Evolutionary conservation across 139 green algal species (phyloP).

Genomic region (Marvania coccoides): DNA sequence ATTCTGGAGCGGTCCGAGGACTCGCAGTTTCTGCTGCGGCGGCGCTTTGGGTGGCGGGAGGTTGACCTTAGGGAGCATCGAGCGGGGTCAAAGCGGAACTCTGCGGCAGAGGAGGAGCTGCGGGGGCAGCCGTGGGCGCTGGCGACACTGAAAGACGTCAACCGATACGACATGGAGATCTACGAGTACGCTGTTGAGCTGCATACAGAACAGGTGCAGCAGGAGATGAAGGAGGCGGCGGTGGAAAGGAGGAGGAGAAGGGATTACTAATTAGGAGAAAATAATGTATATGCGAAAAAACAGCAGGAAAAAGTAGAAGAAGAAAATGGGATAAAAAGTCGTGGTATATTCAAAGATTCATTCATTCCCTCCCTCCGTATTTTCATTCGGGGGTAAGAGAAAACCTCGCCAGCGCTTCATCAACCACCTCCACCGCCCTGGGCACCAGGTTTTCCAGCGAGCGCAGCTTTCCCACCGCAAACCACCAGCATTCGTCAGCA

Average conservation of each 20-base stretch:
- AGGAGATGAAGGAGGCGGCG: too few relatives aligned
- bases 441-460: background rate
- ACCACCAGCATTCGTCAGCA: background rate
- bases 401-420: background rate
- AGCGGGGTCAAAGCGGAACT: background rate
- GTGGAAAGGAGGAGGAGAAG: too few relatives aligned
- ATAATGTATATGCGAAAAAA: too few relatives aligned
- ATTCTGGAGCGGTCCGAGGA: background rate
- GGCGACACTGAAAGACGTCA: background rate
- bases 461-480: background rate
- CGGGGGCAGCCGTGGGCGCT: background rate
- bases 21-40: background rate
- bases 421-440: background rate
- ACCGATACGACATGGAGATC: constrained; percentile 6
- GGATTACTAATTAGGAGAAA: too few relatives aligned
- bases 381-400: background rate
- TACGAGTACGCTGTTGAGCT: constrained; percentile 8
- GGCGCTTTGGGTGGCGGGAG: constrained; percentile 13
- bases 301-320: too few relatives aligned
- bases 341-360: too few relatives aligned
- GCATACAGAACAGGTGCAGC: background rate
- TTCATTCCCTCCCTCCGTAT: background rate
- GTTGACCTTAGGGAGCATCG: background rate
- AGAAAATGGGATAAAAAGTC: too few relatives aligned
- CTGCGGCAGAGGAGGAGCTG: constrained; percentile 3